These are phyloP conservation scores for Penicillium cinerascens DNA, from an alignment of 495 filamentous ascomycete genomes.

Conservation along the genomic window DNA sequence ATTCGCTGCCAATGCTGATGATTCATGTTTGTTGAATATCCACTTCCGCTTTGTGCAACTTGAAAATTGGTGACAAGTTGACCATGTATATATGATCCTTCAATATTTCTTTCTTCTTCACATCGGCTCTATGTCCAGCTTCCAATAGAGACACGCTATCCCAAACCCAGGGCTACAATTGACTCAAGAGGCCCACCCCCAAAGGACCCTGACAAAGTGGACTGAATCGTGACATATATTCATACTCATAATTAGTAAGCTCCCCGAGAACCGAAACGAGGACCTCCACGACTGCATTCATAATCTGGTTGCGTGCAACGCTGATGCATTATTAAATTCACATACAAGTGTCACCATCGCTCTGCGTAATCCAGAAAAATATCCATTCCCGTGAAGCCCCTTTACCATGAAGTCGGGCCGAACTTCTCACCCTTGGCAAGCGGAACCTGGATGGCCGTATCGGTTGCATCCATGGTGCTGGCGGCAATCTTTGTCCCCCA, in stretches of 20 bases:
- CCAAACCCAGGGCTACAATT: too few relatives aligned
- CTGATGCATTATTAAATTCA: constrained; percentile 4
- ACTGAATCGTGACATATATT: too few relatives aligned
- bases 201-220: too few relatives aligned
- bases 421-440: constrained; percentile 51
- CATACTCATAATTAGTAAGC: too few relatives aligned
- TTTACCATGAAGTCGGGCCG: constrained; percentile 53
- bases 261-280: not conserved
- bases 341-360: not conserved
- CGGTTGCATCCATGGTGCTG: constrained; percentile 43
- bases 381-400: too few relatives aligned
- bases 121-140: too few relatives aligned
- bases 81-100: constrained; percentile 17
- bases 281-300: not conserved
- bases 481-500: constrained; percentile 57
- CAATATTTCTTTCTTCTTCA: not conserved
- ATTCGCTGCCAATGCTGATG: constrained; percentile 12
- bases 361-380: not conserved
- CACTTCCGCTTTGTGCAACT: not conserved
- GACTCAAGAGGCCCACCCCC: too few relatives aligned
- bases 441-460: constrained; percentile 33
- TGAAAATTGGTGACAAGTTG: constrained; percentile 1
- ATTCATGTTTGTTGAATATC: constrained; percentile 10
- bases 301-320: constrained; percentile 2
- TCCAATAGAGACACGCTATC: too few relatives aligned